Conservation (phyloP, 2,329 filamentous ascomycete species). For the Fusarium sp. region DNA sequence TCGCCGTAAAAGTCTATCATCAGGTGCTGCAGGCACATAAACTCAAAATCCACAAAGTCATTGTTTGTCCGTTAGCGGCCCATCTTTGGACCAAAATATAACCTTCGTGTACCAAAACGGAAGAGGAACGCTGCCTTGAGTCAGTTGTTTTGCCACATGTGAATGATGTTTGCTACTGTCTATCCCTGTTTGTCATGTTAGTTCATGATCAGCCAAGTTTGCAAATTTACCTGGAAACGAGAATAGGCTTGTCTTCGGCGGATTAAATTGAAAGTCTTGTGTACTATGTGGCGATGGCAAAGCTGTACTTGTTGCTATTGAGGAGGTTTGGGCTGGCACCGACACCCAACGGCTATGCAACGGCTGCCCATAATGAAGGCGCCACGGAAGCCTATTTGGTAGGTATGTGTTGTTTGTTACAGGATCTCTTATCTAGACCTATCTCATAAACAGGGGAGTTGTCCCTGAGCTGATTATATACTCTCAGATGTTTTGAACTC, state of each 20-base stretch:
- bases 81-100: background rate
- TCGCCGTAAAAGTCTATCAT: background rate
- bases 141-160: constrained; percentile 20
- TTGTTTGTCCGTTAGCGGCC: constrained; percentile 4
- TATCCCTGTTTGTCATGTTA: background rate
- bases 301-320: background rate
- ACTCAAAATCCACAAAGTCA: constrained; percentile 12
- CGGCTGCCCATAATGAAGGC: background rate
- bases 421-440: background rate
- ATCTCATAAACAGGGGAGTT: background rate
- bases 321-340: background rate
- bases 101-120: constrained; percentile 6
- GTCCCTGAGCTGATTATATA: background rate
- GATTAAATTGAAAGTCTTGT: background rate
- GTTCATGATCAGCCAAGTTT: background rate
- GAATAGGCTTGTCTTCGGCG: background rate
- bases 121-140: constrained; percentile 1
- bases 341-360: background rate
- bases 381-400: background rate
- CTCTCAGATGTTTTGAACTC: background rate
- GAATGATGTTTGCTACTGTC: background rate
- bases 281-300: background rate
- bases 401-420: no score
- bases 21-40: constrained; percentile 18
- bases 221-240: background rate